Evolutionary conservation across 306 rosid genomes (phyloP).

Genomic region (barrel medic (Medicago truncatula)): DNA sequence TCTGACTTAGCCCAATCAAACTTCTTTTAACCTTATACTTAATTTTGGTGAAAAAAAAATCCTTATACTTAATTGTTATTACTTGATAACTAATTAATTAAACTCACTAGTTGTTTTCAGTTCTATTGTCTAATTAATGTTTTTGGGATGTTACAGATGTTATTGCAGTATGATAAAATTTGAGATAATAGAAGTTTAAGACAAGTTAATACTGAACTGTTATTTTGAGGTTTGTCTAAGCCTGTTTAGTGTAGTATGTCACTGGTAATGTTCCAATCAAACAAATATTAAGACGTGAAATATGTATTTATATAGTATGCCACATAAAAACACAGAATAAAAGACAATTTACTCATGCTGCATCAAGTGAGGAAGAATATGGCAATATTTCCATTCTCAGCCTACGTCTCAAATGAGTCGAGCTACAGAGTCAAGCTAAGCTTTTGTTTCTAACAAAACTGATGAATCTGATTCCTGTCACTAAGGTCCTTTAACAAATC

Average conservation of each 20-base stretch:
- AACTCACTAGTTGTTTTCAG: too few species aligned
- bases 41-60: too few species aligned
- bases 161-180: too few species aligned
- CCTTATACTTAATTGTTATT: too few species aligned
- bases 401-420: neutral
- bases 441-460: conserved; percentile 30
- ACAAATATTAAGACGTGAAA: neutral
- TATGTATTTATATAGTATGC: neutral
- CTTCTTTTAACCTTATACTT: too few species aligned
- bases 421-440: conserved; percentile 24
- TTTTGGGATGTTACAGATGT: too few species aligned
- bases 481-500: conserved; percentile 32
- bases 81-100: too few species aligned
- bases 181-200: too few species aligned
- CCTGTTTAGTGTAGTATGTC: neutral
- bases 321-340: neutral
- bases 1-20: too few species aligned
- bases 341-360: neutral
- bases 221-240: too few species aligned
- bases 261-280: conserved; percentile 4
- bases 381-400: neutral
- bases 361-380: neutral
- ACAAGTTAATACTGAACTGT: too few species aligned
- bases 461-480: conserved; percentile 18
- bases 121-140: too few species aligned